Conservation (phyloP, 208 protist genomes). For the Novymonas esmeraldas region DNA sequence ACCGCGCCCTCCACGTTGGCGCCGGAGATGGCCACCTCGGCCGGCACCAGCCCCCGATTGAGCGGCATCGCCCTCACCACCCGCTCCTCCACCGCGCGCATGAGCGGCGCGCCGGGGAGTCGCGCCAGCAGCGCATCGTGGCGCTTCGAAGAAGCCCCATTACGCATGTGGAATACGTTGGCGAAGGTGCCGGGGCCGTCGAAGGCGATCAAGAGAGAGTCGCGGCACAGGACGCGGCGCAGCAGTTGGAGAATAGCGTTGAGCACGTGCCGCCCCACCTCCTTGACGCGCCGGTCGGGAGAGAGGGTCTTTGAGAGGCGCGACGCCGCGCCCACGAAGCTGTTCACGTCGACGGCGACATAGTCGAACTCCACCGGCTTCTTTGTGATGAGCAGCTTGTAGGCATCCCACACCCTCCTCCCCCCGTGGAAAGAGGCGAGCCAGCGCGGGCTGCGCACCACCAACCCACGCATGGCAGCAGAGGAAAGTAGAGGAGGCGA, state of each 20-base stretch:
- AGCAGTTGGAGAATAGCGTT: constrained; percentile 75
- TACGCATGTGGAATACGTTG: constrained; percentile 50
- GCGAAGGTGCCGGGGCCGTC: constrained; percentile 73
- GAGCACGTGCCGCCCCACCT: constrained; percentile 65
- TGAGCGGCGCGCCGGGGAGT: constrained; percentile 64
- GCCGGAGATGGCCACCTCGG: constrained; percentile 79
- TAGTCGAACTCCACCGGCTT: constrained; percentile 86
- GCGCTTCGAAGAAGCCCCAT: constrained; percentile 35
- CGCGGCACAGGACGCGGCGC: constrained; percentile 51
- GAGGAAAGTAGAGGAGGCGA: background rate
- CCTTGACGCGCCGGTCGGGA: constrained; percentile 63
- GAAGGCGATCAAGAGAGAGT: constrained; percentile 65
- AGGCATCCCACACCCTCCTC: constrained; percentile 50
- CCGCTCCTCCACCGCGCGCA: constrained; percentile 81
- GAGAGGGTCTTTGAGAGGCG: constrained; percentile 64
- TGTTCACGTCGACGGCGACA: constrained; percentile 71
- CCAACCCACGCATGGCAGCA: constrained; percentile 18
- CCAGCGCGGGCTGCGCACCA: constrained; percentile 9
- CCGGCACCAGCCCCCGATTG: constrained; percentile 34
- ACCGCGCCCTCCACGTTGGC: constrained; percentile 62
- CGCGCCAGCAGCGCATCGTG: constrained; percentile 54
- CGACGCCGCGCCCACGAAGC: constrained; percentile 62
- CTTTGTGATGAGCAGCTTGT: constrained; percentile 77
- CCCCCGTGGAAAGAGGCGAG: constrained; percentile 18
- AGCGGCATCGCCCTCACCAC: constrained; percentile 79